Evolutionary conservation across 2,329 filamentous ascomycete genomes (phyloP), one percentile per base, ranked within the genome.

Genomic region (Pseudomassariella vexata): DNA sequence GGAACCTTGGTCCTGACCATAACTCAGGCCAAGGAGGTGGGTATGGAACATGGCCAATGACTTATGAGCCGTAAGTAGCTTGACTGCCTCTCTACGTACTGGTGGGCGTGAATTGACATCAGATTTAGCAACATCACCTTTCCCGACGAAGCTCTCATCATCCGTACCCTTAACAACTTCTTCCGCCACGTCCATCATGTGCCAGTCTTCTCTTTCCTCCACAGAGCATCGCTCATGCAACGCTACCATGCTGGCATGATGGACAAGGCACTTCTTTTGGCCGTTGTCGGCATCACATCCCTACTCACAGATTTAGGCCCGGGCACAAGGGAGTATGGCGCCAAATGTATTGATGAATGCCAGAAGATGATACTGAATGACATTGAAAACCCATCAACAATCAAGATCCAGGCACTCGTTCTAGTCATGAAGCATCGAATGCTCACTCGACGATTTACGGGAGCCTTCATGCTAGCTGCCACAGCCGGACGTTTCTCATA

Each of bases 171-270:
- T 41, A 70, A 70, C 44, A 65, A 68, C 42, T 76, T 74, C 54
- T 76, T 76, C 49, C 66, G 68, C 24, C 68, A 76, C 45, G 63
- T 76, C 24, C 71, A 76, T 50, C 73, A 76, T 39, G 70, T 76
- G 31, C 70, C 73, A 26, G 70, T 72, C 43, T 73, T 71, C 53
- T 73, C 70, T 9, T 77, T 76, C 35, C 52, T 77, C 11, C 73
- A 77, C 44, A 69, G 71, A 17, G 70, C 72, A 9, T 76, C 73
- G 2, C 64, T 76, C 16, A 74, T 75, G 70, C 71, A 76, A 47
- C 63, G 72, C 19, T 74, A 74, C 47, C 66, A 73, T 40, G 64
- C 68, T 5, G 71, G 70, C 28, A 70, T 70, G 39, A 67, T 76
- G 41, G 72, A 76, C 44, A 65, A 63, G 24, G 59, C 70, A 2